Conservation (phyloP, 2,329 filamentous ascomycete species). For the Cladorrhinum sp. region DNA sequence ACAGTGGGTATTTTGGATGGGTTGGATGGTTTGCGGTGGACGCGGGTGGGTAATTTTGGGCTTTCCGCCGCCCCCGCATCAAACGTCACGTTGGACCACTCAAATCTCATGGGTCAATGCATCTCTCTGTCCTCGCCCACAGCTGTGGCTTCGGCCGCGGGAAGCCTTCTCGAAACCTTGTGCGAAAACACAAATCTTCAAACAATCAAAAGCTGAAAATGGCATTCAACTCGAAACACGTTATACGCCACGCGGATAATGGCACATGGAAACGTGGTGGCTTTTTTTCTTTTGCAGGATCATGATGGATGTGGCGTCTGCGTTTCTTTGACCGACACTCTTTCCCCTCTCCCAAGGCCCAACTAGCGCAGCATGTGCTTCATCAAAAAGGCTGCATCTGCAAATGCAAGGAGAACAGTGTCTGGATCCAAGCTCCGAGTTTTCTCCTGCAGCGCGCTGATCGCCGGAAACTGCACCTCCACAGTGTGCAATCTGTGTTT, state of each 20-base stretch:
- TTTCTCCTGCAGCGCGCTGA: too few species aligned
- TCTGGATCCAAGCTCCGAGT: too few species aligned
- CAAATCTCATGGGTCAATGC: neutral
- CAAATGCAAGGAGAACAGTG: too few species aligned
- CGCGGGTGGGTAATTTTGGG: slow-evolving; percentile 3
- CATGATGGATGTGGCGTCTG: neutral
- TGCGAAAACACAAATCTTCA: neutral
- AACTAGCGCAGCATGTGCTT: neutral
- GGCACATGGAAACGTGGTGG: neutral
- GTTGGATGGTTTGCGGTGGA: neutral
- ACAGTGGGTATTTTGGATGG: slow-evolving; percentile 2
- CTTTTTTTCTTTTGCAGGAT: neutral
- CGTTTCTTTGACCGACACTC: neutral
- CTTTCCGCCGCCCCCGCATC: slow-evolving; percentile 5
- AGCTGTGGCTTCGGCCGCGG: neutral
- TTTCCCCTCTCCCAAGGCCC: neutral
- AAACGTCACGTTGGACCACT: neutral
- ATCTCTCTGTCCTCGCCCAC: neutral
- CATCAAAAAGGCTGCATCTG: neutral
- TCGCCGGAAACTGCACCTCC: too few species aligned
- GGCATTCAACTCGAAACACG: neutral
- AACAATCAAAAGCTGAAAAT: neutral
- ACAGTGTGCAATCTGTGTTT: neutral
- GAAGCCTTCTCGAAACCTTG: neutral
- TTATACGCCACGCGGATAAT: neutral